Evolutionary conservation across 2,329 filamentous ascomycete species (phyloP).

Genomic region (Teratosphaeriaceae sp.): DNA sequence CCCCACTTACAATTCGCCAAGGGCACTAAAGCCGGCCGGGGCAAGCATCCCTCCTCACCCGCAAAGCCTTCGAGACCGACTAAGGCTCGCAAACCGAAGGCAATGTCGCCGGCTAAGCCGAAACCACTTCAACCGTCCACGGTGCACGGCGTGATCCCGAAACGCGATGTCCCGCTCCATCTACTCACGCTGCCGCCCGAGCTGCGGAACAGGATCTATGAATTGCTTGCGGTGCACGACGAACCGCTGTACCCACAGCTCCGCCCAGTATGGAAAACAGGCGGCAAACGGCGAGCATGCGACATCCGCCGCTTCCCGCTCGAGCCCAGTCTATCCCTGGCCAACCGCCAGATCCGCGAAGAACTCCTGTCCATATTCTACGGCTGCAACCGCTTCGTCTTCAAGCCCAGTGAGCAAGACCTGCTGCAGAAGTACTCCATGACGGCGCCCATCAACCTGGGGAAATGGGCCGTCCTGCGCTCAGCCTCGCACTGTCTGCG

Average conservation of each 20-base stretch:
- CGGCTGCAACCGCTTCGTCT: constrained; percentile 6
- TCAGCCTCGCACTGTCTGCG: constrained; percentile 2
- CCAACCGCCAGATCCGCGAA: constrained; percentile 5
- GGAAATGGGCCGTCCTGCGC: not conserved
- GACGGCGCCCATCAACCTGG: not conserved
- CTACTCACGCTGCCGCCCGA: constrained; percentile 9
- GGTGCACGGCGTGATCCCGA: constrained; percentile 2
- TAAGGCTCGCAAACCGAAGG: constrained; percentile 6
- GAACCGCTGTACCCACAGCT: constrained; percentile 1
- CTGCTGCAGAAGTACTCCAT: constrained; percentile 3
- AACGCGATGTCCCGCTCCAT: constrained; percentile 2
- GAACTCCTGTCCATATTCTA: constrained; percentile 11
- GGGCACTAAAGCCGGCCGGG: not conserved
- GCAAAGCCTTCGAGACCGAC: not conserved
- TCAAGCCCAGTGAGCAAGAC: not conserved
- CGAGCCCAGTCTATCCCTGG: constrained; percentile 4
- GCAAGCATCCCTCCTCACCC: not conserved
- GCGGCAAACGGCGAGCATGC: not conserved
- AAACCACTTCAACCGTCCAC: not conserved
- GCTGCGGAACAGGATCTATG: constrained; percentile 12
- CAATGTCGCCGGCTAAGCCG: not conserved
- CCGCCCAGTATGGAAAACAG: constrained; percentile 1
- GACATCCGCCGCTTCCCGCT: constrained; percentile 4
- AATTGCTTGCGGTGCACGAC: constrained; percentile 2
- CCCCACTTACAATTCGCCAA: constrained; percentile 7